phyloP scores from a whole-genome alignment of 2,329 filamentous ascomycete genomes.

The Penicillium janthinellum region DNA sequence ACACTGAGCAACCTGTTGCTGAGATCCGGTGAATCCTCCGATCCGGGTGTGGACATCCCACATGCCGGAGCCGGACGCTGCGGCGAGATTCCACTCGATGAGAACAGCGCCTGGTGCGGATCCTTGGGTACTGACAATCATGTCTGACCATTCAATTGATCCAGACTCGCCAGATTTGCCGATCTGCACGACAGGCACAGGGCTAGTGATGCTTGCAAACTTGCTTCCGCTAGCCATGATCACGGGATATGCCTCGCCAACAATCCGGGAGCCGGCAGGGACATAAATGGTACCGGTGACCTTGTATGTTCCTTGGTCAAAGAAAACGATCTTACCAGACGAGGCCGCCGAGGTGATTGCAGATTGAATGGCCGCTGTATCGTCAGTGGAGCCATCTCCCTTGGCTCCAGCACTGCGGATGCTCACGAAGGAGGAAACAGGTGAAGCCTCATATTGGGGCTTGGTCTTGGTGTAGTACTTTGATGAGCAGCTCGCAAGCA shows the following conservation, averaged over 20 bases:
- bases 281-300: conserved; percentile 51
- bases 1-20: conserved; percentile 48
- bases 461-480: conserved; percentile 54
- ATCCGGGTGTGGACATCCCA: conserved; percentile 59
- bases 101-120: conserved; percentile 68
- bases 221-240: conserved; percentile 60
- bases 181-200: conserved; percentile 68
- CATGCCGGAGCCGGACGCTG: conserved; percentile 53
- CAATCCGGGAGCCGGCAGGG: conserved; percentile 53
- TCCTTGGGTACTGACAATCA: conserved; percentile 70
- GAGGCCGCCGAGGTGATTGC: conserved; percentile 56
- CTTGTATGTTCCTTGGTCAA: conserved; percentile 59
- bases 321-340: conserved; percentile 56
- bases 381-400: conserved; percentile 61
- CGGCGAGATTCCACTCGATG: conserved; percentile 71
- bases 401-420: conserved; percentile 47
- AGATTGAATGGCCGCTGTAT: conserved; percentile 61
- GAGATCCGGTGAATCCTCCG: conserved; percentile 54
- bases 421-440: conserved; percentile 46
- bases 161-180: conserved; percentile 66
- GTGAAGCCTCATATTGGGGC: conserved; percentile 54
- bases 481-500: conserved; percentile 46
- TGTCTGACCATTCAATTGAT: conserved; percentile 69
- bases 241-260: conserved; percentile 58
- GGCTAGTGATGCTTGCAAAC: conserved; percentile 60